Evolutionary conservation across 2,329 filamentous ascomycete species (phyloP), one percentile per base, ranked within the genome.

Genomic region (Trichoderma koningiopsis): DNA sequence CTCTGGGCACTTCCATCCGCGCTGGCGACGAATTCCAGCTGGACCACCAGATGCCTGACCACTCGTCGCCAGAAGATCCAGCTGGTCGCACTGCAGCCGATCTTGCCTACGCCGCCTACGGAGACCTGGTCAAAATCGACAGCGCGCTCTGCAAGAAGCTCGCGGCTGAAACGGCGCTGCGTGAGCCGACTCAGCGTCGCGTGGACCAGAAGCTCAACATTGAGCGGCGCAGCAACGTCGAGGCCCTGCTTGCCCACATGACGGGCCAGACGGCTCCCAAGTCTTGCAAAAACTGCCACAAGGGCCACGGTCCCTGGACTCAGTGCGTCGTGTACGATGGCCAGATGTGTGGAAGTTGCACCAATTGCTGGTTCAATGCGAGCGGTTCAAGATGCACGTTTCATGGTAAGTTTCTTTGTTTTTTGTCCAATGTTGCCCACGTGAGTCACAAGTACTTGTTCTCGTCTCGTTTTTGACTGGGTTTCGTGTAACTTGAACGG

Each of bases 321-420:
- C 81, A 81, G 19, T 89, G 87, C 71, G 81, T 89, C n/a, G 79
- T 88, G n/a, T 84, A 87, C 27, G 84, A 85, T 59, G 86, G 87
- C 1, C 85, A 87, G 74, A 86, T 89, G 85, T 88, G 85, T 70
- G 87, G 87, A 11, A 88, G 85, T 73, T 89, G 87, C 71, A 84
- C 86, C 69, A 89, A 89, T 74, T 89, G 87, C 75, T 89, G 87
- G 87, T 89, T 86, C 76, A 89, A 89, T 68, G 87, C 87, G 8
- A 88, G 86, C 62, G 87, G 87, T 11, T 83, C 85, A 11, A 79
- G 87, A 62, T 89, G 87, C 71, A 88, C 86, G 16, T 89, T 88
- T 74, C 87, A 88, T 70, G 86, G 87, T 88, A 79, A 72, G 84
- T 76, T 40, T 10, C 16, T 24, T 29, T n/a, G n/a, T n/a, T n/a